Evolutionary conservation across 2,329 filamentous ascomycete genomes (phyloP), one percentile per base, ranked within the genome.

Genomic region (Fusarium goolgardi): DNA sequence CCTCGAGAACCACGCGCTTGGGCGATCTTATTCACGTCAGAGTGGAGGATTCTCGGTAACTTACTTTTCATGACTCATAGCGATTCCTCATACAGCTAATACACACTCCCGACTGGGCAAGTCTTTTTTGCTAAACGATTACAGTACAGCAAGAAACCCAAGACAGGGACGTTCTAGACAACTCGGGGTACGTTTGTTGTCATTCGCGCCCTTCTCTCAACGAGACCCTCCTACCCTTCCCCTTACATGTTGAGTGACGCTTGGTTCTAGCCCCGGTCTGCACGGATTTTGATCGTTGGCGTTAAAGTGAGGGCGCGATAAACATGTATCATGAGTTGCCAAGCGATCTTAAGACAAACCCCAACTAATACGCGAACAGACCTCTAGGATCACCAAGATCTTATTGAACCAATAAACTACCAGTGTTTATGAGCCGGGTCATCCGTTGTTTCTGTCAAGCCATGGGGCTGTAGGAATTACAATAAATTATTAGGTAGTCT

Each of bases 261-360:
- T 44, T 66, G 41, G 21, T 29, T 44, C 39, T 39, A 21, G 57
- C 59, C 49, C 59, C 44, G 44, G 59, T 29, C 55, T 46, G 20
- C 34, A 39, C n/a, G 37, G n/a, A 25, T 32, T 68, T 23, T 51
- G 55, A 51, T 49, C 43, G 60, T 50, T 44, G 59, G 47, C 55
- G 67, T 51, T 41, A 37, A 58, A 55, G 46, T 69, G 50, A 67
- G 59, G 53, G 64, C 59, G 54, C 50, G 32, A 49, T 59, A 50
- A 50, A 59, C 46, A 39, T 34, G 29, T 32, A 57, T 57, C 20
- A 40, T 45, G 51, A 63, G 43, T 25, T 59, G 45, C 29, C 58
- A 44, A 63, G 50, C 37, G 50, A 63, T 39, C 31, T 49, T 35
- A 44, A 34, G 58, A 34, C 27, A 49, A 31, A 40, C 31, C 32